Percentiles rank a stretch among this genome's conserved stretches.
Conservation (phyloP, 345 rosid species). For the Aquilaria malaccensis region DNA sequence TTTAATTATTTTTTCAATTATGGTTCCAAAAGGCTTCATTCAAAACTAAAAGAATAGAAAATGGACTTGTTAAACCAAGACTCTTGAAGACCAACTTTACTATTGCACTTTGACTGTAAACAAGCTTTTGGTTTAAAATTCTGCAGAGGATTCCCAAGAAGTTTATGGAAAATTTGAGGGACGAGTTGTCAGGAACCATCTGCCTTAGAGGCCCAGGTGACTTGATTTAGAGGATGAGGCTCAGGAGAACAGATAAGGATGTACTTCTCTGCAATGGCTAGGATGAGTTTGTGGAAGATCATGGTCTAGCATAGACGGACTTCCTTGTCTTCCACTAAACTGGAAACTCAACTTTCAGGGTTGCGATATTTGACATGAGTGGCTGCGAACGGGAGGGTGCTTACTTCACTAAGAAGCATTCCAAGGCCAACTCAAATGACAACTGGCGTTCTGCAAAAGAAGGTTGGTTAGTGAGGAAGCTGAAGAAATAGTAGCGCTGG, state of each 20-base stretch:
- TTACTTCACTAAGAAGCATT: constrained; percentile 1
- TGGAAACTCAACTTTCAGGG: background rate
- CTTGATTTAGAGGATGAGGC: background rate
- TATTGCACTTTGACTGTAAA: too few relatives aligned
- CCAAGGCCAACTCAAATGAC: background rate
- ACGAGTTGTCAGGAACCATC: background rate
- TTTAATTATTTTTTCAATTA: too few relatives aligned
- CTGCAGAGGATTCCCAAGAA: constrained; percentile 6
- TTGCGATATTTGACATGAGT: background rate
- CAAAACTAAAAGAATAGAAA: too few relatives aligned
- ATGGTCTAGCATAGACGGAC: background rate
- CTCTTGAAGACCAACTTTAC: too few relatives aligned
- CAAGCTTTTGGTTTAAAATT: background rate
- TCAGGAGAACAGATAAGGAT: background rate
- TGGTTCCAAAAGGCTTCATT: too few relatives aligned
- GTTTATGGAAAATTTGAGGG: background rate
- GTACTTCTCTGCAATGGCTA: background rate
- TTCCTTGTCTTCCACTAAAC: constrained; percentile 3
- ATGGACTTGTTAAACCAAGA: too few relatives aligned
- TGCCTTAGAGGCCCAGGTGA: constrained; percentile 9
- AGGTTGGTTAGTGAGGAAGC: background rate
- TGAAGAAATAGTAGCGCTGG: background rate
- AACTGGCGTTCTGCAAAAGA: background rate
- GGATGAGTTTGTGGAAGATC: background rate
- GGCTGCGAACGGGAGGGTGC: constrained; percentile 5